phyloP scores from a whole-genome alignment of 345 rosid genomes.

The Corchorus olitorius region DNA sequence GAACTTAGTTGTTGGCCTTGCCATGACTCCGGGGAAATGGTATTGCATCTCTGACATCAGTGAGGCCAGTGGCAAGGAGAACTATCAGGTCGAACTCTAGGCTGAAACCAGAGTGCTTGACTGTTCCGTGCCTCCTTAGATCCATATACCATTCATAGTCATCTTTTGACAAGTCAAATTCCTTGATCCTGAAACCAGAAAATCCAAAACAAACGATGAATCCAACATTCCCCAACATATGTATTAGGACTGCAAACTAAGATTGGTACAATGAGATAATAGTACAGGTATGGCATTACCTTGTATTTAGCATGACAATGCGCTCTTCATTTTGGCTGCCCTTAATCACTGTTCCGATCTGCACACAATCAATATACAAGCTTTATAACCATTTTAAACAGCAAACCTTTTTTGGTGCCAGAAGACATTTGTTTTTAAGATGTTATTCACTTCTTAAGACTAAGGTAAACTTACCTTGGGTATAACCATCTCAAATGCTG shows the following conservation, averaged over 20 bases:
- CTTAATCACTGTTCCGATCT: slow-evolving; percentile 69
- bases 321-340: slow-evolving; percentile 94
- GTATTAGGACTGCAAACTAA: not conserved
- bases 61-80: slow-evolving; percentile 64
- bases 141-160: slow-evolving; percentile 84
- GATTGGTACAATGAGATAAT: not conserved
- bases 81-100: slow-evolving; percentile 70
- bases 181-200: slow-evolving; percentile 52
- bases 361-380: slow-evolving; percentile 20
- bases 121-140: slow-evolving; percentile 79
- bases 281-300: slow-evolving; percentile 34
- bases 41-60: slow-evolving; percentile 73
- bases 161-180: slow-evolving; percentile 48
- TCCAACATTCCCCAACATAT: not conserved
- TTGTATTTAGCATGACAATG: slow-evolving; percentile 41
- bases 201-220: not conserved
- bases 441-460: not conserved
- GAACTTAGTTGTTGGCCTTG: slow-evolving; percentile 47
- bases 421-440: slow-evolving; percentile 3
- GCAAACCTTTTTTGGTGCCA: not conserved
- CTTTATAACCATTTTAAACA: slow-evolving; percentile 12
- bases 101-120: slow-evolving; percentile 75
- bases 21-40: slow-evolving; percentile 76
- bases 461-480: slow-evolving; percentile 57
- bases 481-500: slow-evolving; percentile 88